Conservation (phyloP, 2,329 filamentous ascomycete genomes). For the Pseudopyrenochaeta lycopersici region DNA sequence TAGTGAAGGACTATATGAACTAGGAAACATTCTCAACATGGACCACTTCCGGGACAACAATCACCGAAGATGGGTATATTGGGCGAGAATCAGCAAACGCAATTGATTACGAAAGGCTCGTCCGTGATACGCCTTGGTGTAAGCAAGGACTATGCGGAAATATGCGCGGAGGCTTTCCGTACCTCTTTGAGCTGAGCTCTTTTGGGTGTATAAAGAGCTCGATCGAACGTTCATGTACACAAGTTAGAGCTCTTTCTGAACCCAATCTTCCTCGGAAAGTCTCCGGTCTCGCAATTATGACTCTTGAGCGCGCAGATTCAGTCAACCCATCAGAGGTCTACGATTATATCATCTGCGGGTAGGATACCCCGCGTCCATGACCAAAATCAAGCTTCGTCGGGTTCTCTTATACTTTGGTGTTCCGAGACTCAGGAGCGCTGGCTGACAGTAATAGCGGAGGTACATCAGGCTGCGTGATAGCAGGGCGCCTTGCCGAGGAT, state of each 20-base stretch:
- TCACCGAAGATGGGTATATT: too few species aligned
- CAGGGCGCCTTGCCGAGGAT: conserved; percentile 58
- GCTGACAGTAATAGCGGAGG: conserved; percentile 49
- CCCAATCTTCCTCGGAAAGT: neutral
- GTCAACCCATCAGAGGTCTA: conserved; percentile 26
- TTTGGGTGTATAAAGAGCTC: neutral
- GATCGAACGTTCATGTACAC: neutral
- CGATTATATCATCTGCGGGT: conserved; percentile 42
- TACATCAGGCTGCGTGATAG: conserved; percentile 60
- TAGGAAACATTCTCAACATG: neutral
- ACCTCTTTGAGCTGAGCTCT: neutral
- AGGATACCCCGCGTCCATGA: neutral
- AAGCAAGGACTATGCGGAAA: neutral
- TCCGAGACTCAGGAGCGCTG: neutral
- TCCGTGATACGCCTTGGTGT: too few species aligned
- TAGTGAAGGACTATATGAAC: neutral
- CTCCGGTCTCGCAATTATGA: conserved; percentile 13
- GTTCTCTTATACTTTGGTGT: too few species aligned
- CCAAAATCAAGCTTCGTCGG: neutral
- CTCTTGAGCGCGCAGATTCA: conserved; percentile 27
- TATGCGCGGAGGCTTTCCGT: neutral
- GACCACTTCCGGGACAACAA: too few species aligned
- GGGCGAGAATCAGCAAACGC: too few species aligned
- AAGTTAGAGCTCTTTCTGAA: neutral
- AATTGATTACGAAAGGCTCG: too few species aligned